Conservation (phyloP, 495 filamentous ascomycete genomes). For the Podospora sp. region DNA sequence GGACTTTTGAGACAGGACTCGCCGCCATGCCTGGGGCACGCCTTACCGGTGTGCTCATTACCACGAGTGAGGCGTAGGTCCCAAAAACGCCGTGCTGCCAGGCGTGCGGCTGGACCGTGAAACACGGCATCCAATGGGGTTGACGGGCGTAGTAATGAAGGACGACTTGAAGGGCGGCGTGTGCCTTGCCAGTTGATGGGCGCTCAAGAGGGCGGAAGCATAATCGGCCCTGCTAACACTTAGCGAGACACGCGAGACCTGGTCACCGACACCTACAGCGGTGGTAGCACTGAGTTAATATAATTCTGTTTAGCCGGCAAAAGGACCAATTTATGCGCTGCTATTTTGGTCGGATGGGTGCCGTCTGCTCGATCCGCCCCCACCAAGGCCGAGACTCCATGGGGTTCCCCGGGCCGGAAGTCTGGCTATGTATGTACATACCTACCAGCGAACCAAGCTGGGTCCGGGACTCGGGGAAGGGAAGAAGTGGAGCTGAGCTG, state of each 20-base stretch:
- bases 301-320: conserved; percentile 34
- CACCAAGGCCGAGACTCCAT: conserved; percentile 11
- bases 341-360: conserved; percentile 32
- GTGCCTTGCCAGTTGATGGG: not conserved
- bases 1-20: not conserved
- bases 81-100: not conserved
- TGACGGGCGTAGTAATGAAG: not conserved
- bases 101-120: not conserved
- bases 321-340: conserved; percentile 30
- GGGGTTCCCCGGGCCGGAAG: conserved; percentile 9
- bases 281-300: conserved; percentile 30
- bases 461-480: conserved; percentile 5
- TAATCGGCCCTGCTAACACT: conserved; percentile 17
- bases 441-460: not conserved
- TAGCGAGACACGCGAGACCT: conserved; percentile 7
- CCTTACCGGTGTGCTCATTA: not conserved
- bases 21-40: no score
- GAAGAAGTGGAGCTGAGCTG: not conserved
- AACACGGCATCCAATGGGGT: not conserved
- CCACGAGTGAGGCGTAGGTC: not conserved
- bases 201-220: not conserved
- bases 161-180: not conserved
- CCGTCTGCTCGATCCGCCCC: conserved; percentile 12
- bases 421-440: no score
- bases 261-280: conserved; percentile 4